These are phyloP conservation scores for Crataegus laevigata DNA, from an alignment of 306 rosid genomes.

Conservation along the genomic window DNA sequence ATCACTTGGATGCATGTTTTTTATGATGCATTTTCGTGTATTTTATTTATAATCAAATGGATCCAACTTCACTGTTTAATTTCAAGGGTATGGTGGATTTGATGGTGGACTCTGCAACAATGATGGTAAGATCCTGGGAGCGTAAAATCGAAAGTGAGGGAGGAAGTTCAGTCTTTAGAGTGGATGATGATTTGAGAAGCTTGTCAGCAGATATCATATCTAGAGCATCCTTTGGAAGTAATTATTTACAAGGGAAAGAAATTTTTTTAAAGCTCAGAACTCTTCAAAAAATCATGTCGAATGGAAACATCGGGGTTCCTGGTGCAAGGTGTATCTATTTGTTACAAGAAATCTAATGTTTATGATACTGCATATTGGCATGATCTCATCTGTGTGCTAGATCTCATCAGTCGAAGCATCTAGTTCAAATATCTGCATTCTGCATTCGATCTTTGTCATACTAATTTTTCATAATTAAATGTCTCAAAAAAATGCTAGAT, in stretches of 20 bases:
- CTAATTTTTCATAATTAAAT: not conserved
- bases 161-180: slow-evolving; percentile 24
- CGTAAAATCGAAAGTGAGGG: slow-evolving; percentile 29
- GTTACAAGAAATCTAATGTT: not conserved
- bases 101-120: slow-evolving; percentile 44
- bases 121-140: slow-evolving; percentile 41
- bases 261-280: slow-evolving; percentile 47
- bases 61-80: not conserved
- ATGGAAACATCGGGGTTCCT: slow-evolving; percentile 29
- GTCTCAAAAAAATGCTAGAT: slow-evolving; percentile 19
- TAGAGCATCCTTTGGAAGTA: slow-evolving; percentile 54
- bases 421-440: too few relatives aligned
- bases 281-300: slow-evolving; percentile 40
- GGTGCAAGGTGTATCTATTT: slow-evolving; percentile 27
- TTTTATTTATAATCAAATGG: not conserved
- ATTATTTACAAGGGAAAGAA: slow-evolving; percentile 43
- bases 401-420: too few relatives aligned
- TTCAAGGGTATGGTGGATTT: slow-evolving; percentile 42
- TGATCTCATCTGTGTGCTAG: too few relatives aligned
- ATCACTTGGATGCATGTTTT: not conserved
- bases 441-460: too few relatives aligned
- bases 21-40: not conserved
- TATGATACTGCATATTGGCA: not conserved
- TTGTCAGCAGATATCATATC: slow-evolving; percentile 50
- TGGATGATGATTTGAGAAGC: slow-evolving; percentile 41